phyloP scores from a whole-genome alignment of 257 asterid genomes.

The Lycium ferocissimum region DNA sequence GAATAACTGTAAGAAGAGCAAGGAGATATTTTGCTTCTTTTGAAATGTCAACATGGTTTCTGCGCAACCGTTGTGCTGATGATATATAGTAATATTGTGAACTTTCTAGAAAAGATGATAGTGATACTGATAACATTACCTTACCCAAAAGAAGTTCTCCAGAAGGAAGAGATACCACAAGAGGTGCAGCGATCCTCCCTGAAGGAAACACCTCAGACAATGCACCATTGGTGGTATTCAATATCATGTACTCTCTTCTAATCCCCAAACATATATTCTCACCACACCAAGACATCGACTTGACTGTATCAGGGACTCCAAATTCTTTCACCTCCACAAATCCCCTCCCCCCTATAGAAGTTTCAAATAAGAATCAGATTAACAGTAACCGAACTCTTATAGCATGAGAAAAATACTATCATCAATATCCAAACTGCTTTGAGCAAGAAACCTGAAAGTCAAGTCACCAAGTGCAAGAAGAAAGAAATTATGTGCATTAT shows the following conservation, averaged over 20 bases:
- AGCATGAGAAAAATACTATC: constrained; percentile 18
- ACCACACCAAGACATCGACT: constrained; percentile 98
- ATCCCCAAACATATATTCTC: constrained; percentile 93
- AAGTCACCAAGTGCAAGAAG: constrained; percentile 24
- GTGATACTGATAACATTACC: constrained; percentile 46
- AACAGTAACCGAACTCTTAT: neutral
- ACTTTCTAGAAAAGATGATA: neutral
- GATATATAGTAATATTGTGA: neutral
- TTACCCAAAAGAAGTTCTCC: constrained; percentile 97
- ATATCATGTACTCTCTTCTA: constrained; percentile 79
- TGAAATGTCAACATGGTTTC: constrained; percentile 19
- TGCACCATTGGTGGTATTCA: constrained; percentile 88
- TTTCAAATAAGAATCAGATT: constrained; percentile 22
- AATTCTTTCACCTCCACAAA: constrained; percentile 96
- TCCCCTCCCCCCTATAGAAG: constrained; percentile 85
- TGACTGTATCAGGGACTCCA: constrained; percentile 90
- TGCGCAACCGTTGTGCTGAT: neutral
- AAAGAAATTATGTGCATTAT: neutral
- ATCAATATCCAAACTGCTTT: constrained; percentile 6
- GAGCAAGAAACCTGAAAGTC: constrained; percentile 6
- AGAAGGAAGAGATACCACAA: constrained; percentile 88
- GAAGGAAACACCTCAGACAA: constrained; percentile 92
- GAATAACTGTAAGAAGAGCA: neutral
- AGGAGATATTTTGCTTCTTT: constrained; percentile 18
- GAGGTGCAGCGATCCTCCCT: constrained; percentile 95